phyloP scores from a whole-genome alignment of 2,329 filamentous ascomycete genomes.

The Penicillium italicum region DNA sequence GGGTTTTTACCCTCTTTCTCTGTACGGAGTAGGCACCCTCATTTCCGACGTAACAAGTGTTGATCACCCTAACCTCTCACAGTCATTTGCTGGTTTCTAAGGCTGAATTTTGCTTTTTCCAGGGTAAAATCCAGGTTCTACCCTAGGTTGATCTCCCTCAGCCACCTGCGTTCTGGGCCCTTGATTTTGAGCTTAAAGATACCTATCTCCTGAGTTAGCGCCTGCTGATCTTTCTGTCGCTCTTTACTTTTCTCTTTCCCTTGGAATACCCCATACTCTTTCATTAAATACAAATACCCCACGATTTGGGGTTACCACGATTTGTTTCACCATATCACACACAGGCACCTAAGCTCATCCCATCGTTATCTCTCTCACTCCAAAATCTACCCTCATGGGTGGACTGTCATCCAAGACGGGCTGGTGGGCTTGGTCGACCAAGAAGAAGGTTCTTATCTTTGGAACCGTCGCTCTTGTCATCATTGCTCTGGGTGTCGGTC shows the following conservation, averaged over 20 bases:
- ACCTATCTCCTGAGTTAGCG: constrained; percentile 8
- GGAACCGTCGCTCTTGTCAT: constrained; percentile 27
- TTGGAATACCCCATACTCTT: not conserved
- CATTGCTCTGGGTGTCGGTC: constrained; percentile 52
- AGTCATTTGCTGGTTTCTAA: not conserved
- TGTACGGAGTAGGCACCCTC: too few species aligned
- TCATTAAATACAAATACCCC: not conserved
- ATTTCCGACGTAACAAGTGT: too few species aligned
- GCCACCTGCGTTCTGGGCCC: constrained; percentile 7
- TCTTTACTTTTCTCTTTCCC: not conserved
- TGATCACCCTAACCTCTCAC: too few species aligned
- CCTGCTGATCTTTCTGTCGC: not conserved
- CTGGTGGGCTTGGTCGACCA: constrained; percentile 30
- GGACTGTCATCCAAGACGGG: constrained; percentile 21
- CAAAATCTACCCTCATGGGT: not conserved
- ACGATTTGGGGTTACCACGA: too few species aligned
- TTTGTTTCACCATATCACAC: not conserved
- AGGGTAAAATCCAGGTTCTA: constrained; percentile 1
- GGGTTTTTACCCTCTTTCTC: too few species aligned
- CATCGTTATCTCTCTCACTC: not conserved
- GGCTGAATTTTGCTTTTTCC: not conserved
- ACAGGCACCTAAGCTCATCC: not conserved
- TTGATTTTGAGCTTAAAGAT: constrained; percentile 17
- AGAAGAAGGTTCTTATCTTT: constrained; percentile 34
- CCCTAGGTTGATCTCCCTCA: constrained; percentile 10